Percentiles rank a stretch among this genome's conserved stretches.
Evolutionary conservation across 148 eudicot genomes (phyloP).

Genomic region (Fagopyrum homotropicum): DNA sequence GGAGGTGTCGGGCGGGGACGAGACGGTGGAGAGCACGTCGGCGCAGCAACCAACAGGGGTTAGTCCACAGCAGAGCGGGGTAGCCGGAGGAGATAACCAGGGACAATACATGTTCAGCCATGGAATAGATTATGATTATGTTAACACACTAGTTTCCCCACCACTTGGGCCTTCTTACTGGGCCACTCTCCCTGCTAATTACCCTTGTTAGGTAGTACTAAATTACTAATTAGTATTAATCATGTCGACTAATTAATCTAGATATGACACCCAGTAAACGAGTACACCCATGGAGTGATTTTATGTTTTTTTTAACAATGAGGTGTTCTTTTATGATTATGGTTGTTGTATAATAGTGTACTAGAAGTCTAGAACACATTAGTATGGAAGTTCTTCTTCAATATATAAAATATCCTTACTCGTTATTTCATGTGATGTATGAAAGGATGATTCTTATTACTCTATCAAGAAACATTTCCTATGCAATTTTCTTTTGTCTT

Average conservation of each 20-base stretch:
- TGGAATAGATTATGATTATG: conserved; percentile 22
- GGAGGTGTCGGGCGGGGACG: conserved; percentile 37
- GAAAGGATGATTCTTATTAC: no score
- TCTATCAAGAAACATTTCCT: no score
- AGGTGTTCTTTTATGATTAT: background rate
- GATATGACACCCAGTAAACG: background rate
- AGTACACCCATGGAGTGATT: background rate
- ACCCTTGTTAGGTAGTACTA: conserved; percentile 6
- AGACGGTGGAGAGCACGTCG: conserved; percentile 52
- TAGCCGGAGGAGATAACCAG: conserved; percentile 10
- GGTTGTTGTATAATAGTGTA: background rate
- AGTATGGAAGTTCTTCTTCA: no score
- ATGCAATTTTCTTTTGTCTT: no score
- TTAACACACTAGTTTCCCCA: conserved; percentile 18
- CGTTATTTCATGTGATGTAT: no score
- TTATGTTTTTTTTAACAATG: background rate
- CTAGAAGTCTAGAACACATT: no score
- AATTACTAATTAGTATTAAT: background rate
- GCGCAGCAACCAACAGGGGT: background rate
- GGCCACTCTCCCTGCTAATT: conserved; percentile 22
- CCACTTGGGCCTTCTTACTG: conserved; percentile 22
- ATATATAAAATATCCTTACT: no score
- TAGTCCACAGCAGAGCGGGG: conserved; percentile 1
- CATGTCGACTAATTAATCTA: conserved; percentile 1
- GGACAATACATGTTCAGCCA: conserved; percentile 16